Evolutionary conservation across 805 yeast species (phyloP).

Genomic region (Kregervanrija fluxuum): DNA sequence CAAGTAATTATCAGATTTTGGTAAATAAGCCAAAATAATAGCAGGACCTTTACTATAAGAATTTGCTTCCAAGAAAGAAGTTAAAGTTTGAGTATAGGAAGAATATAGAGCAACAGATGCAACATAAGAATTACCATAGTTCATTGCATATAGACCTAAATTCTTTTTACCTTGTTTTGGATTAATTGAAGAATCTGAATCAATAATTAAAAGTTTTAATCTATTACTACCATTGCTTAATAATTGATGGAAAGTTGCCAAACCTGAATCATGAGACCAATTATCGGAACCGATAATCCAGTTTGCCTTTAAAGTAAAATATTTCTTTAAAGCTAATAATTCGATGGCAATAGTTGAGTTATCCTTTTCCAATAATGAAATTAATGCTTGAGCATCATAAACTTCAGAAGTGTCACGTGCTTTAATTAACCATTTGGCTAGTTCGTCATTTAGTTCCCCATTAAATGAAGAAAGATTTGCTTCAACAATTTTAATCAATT

Average conservation of each 20-base stretch:
- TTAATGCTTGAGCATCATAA: constrained; percentile 20
- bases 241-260: constrained; percentile 84
- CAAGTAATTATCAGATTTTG: constrained; percentile 60
- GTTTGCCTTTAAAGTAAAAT: constrained; percentile 41
- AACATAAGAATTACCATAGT: constrained; percentile 80
- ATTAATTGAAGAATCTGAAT: constrained; percentile 63
- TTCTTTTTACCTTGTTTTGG: constrained; percentile 71
- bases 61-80: constrained; percentile 87
- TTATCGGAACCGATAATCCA: constrained; percentile 95
- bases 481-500: constrained; percentile 37
- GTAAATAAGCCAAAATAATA: constrained; percentile 82
- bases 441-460: constrained; percentile 45
- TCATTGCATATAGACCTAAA: constrained; percentile 91
- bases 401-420: constrained; percentile 32
- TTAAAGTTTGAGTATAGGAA: constrained; percentile 86
- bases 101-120: constrained; percentile 93
- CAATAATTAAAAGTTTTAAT: constrained; percentile 79
- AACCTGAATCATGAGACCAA: constrained; percentile 91
- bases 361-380: constrained; percentile 24
- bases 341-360: constrained; percentile 29
- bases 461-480: constrained; percentile 38
- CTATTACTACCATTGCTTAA: constrained; percentile 61
- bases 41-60: constrained; percentile 79
- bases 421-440: constrained; percentile 66
- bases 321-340: constrained; percentile 39